phyloP scores from a whole-genome alignment of 495 filamentous ascomycete genomes.

The Staphylotrichum longicolle region DNA sequence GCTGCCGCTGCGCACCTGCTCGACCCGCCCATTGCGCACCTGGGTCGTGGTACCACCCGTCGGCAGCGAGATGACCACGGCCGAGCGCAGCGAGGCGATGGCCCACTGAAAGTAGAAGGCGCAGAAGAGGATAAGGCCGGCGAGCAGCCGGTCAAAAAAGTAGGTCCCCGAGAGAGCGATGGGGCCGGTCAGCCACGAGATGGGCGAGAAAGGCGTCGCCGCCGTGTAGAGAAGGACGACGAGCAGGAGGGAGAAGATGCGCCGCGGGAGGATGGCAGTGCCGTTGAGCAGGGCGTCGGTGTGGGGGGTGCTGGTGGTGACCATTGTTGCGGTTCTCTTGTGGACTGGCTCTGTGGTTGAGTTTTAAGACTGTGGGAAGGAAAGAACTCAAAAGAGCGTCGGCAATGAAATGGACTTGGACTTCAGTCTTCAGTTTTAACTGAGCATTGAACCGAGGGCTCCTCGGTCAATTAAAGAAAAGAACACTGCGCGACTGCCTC shows the following conservation, averaged over 20 bases:
- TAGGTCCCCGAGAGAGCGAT: conserved; percentile 8
- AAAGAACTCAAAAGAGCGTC: no score
- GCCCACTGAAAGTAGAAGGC: conserved; percentile 27
- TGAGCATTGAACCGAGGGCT: no score
- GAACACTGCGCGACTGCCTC: no score
- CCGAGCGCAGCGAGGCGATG: conserved; percentile 20
- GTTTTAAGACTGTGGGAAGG: no score
- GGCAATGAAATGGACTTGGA: no score
- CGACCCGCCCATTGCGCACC: conserved; percentile 20
- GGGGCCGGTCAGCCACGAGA: conserved; percentile 11
- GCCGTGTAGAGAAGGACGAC: conserved; percentile 26
- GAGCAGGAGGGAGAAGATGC: conserved; percentile 15
- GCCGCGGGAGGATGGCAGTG: conserved; percentile 14
- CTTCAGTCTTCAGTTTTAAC: no score
- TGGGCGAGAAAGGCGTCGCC: conserved; percentile 21
- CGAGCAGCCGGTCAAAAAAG: conserved; percentile 20
- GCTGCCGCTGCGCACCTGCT: neutral
- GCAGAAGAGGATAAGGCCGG: conserved; percentile 22
- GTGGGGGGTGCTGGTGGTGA: no score
- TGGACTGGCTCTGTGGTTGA: no score
- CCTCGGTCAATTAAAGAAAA: no score
- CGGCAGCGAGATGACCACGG: conserved; percentile 15
- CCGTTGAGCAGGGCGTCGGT: neutral
- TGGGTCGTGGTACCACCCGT: neutral
- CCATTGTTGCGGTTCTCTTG: no score